Base-by-base conservation (phyloP, 805 yeast genomes). In the Metschnikowia rubicola region DNA sequence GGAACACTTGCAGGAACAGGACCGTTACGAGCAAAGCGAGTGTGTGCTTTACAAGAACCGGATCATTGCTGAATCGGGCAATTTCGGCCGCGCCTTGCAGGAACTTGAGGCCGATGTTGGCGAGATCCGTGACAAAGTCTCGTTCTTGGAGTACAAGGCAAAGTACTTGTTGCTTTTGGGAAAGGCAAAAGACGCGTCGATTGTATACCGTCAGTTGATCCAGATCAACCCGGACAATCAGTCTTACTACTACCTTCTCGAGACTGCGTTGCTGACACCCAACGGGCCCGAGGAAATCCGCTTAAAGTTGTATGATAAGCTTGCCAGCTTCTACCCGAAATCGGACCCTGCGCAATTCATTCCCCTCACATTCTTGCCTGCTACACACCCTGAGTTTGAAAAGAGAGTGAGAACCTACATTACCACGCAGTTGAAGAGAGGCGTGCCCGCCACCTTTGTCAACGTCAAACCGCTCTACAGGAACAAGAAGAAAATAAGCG, bases 401-500 rank as follows among this genome's bases (percentile, higher is more conserved):
- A 50, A 49, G 9, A 77, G 77, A 44, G 81, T 79, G 7, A 56
- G 66, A 30, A 63, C 64, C 2, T 94, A 90, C 62, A 66, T 91
- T 39, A 48, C 76, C 5, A 65, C 73, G 4, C 87, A 84, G 60
- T 76, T 94, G 57, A 68, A 76, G 52, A 78, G 89, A 46, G 95
- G 96, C 35, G 94, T 90, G 31, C 98, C 98, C 4, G 87, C 97
- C 1, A 78, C 94, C 4, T 94, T 91, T 67, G 85, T 85, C 46
- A 85, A 88, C 57, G 80, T 94, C 41, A 90, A 91, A 67, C 87
- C 95, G 1, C 73, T 90, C 53, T 88, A 88, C 67, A 75, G 71
- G 46, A 77, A 75, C 56, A 47, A 56, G 32, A 51, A 55, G 9
- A 71, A 69, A 52, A 42, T 58, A 62, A 40, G 72, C 67, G 56